A percentile compares a stretch with the other conserved stretches of the same genome.
Conservation (phyloP, 2,329 filamentous ascomycete genomes). For the Sporothrix brunneoviolacea region DNA sequence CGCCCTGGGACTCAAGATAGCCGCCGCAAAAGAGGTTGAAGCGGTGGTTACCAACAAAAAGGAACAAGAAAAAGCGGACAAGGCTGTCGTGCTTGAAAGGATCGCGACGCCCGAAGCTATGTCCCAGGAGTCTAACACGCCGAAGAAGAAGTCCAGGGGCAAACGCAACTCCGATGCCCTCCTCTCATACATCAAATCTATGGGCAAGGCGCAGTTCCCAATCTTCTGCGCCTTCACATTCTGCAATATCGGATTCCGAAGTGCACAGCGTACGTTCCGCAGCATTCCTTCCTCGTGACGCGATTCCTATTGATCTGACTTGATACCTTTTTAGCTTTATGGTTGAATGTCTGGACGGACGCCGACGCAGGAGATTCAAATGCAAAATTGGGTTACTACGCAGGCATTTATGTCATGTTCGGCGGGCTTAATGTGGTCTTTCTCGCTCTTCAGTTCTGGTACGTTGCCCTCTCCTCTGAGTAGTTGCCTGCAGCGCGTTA, state of each 20-base stretch:
- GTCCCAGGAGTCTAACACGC: too few relatives aligned
- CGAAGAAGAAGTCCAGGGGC: too few relatives aligned
- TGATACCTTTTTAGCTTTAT: slow-evolving; percentile 28
- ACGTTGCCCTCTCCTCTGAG: too few relatives aligned
- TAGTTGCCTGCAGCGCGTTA: too few relatives aligned
- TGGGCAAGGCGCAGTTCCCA: slow-evolving; percentile 7
- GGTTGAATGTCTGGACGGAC: slow-evolving; percentile 40
- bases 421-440: slow-evolving; percentile 17
- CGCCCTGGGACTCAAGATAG: slow-evolving; percentile 10
- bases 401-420: slow-evolving; percentile 29
- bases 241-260: slow-evolving; percentile 10
- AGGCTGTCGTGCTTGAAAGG: slow-evolving; percentile 10
- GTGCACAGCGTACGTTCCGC: slow-evolving; percentile 20
- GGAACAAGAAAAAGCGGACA: too few relatives aligned
- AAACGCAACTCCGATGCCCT: slow-evolving; percentile 17
- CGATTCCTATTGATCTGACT: background rate
- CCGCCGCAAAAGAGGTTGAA: slow-evolving; percentile 8
- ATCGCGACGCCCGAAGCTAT: slow-evolving; percentile 8
- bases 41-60: too few relatives aligned
- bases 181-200: slow-evolving; percentile 11
- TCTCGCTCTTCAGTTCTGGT: slow-evolving; percentile 13
- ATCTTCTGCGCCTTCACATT: slow-evolving; percentile 11
- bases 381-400: slow-evolving; percentile 28
- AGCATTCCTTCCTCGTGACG: background rate
- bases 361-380: slow-evolving; percentile 37